Evolutionary conservation across 371 early-diverging fungal species (phyloP).

Genomic region (Mortierella sp.): DNA sequence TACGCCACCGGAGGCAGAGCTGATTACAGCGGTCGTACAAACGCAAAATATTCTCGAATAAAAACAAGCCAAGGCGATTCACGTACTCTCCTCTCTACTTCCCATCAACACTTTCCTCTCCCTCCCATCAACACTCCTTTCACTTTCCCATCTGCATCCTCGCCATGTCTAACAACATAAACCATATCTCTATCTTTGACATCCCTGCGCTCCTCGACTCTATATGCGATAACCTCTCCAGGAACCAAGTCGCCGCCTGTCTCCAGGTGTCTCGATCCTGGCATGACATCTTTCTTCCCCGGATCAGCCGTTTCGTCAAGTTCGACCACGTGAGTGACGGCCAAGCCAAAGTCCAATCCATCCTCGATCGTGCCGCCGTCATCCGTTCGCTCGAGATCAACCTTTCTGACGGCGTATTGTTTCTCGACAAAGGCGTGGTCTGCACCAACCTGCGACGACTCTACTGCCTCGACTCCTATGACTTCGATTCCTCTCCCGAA

Average conservation of each 20-base stretch:
- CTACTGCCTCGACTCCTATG: no score
- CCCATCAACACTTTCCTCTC: no score
- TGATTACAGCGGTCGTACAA: no score
- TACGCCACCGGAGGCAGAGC: no score
- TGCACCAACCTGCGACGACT: no score
- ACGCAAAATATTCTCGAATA: no score
- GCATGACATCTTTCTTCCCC: not conserved
- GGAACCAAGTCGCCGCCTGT: not conserved
- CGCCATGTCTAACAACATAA: not conserved
- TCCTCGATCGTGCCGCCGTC: not conserved
- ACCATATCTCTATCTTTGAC: not conserved
- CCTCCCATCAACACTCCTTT: not conserved
- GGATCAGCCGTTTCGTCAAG: not conserved
- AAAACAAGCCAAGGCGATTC: not conserved
- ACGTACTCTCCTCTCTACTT: no score
- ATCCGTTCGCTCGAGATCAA: not conserved
- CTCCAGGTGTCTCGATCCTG: not conserved
- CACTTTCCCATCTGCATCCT: not conserved
- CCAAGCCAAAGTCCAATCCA: not conserved
- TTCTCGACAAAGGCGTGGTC: no score
- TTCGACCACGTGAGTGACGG: not conserved
- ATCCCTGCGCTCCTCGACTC: not conserved
- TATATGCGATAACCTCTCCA: not conserved
- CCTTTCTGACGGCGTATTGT: not conserved
- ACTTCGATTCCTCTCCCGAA: no score